Evolutionary conservation across 345 rosid genomes (phyloP).

Genomic region (sweet orange (Citrus sinensis)): DNA sequence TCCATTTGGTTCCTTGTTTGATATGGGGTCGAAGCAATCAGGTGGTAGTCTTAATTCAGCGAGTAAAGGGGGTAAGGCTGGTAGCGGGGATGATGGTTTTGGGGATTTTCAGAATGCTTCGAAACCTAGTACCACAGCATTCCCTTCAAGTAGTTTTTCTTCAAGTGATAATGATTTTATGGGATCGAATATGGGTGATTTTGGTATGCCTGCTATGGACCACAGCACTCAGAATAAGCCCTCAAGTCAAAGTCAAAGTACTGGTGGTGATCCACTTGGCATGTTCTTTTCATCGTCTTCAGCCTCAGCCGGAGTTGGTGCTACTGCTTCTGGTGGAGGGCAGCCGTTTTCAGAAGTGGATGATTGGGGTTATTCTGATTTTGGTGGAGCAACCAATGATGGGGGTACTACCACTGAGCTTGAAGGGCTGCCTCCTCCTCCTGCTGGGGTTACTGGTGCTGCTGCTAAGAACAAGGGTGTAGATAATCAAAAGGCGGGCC

Average conservation of each 20-base stretch:
- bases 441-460: constrained; percentile 73
- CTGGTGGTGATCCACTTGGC: constrained; percentile 56
- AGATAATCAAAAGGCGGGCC: constrained; percentile 88
- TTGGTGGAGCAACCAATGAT: constrained; percentile 53
- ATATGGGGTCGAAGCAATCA: constrained; percentile 58
- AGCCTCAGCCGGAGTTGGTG: constrained; percentile 34
- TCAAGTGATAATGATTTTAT: constrained; percentile 27
- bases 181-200: constrained; percentile 46
- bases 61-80: constrained; percentile 34
- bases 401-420: constrained; percentile 76
- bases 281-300: constrained; percentile 53
- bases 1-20: constrained; percentile 81
- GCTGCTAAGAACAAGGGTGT: constrained; percentile 83
- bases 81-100: constrained; percentile 35
- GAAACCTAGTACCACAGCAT: constrained; percentile 35
- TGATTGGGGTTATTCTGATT: constrained; percentile 80
- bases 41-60: constrained; percentile 48
- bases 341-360: constrained; percentile 54
- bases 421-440: constrained; percentile 97
- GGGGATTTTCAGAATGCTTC: constrained; percentile 66
- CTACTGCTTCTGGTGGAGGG: constrained; percentile 34
- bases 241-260: constrained; percentile 32
- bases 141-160: constrained; percentile 40
- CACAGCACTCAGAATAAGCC: constrained; percentile 41
- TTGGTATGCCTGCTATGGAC: constrained; percentile 49